Conservation (phyloP, 805 yeast genomes). For the Brettanomyces bruxellensis region DNA sequence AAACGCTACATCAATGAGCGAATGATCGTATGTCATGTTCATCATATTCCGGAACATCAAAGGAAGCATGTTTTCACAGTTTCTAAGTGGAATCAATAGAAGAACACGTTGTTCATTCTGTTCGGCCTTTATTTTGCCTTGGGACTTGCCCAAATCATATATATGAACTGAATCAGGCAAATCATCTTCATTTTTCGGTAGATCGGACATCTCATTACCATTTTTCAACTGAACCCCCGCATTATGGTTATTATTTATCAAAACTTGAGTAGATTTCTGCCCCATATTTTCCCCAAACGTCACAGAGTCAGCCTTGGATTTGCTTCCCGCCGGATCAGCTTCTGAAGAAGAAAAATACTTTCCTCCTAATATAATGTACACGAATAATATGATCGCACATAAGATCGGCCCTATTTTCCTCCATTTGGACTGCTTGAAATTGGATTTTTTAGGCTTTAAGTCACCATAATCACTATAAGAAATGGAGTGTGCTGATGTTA, state of each 20-base stretch:
- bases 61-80: conserved; percentile 70
- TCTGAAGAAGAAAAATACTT: not conserved
- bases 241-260: not conserved
- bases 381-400: not conserved
- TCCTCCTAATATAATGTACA: not conserved
- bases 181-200: conserved; percentile 1
- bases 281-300: no score
- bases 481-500: no score
- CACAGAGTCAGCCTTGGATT: no score
- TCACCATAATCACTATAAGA: no score
- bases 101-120: conserved; percentile 53
- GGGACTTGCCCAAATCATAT: conserved; percentile 52
- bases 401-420: not conserved
- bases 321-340: not conserved
- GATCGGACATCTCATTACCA: not conserved
- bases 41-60: conserved; percentile 77
- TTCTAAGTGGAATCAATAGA: conserved; percentile 66
- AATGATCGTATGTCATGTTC: conserved; percentile 81
- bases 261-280: no score
- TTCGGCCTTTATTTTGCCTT: conserved; percentile 43
- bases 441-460: no score
- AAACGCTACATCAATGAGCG: conserved; percentile 70
- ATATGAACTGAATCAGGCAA: conserved; percentile 32
- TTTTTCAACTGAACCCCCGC: not conserved
- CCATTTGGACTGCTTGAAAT: no score